phyloP scores from a whole-genome alignment of 1,284 basidiomycete species.

The Papiliotrema terrestris region DNA sequence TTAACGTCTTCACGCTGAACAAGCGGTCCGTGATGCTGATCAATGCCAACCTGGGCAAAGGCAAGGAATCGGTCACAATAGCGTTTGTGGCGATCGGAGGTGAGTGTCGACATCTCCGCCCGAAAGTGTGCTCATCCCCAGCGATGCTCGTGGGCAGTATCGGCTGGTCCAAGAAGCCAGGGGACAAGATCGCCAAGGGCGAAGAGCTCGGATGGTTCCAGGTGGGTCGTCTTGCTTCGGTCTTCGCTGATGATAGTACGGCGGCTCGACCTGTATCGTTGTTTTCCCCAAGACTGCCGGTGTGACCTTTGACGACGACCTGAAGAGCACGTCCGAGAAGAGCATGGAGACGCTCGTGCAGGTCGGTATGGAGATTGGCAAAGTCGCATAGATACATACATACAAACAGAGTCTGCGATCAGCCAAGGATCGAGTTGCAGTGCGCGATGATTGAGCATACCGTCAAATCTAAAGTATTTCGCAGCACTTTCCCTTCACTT shows the following conservation, averaged over 20 bases:
- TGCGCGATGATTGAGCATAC: not conserved
- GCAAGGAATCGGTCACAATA: conserved; percentile 30
- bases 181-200: conserved; percentile 49
- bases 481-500: not conserved
- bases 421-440: not conserved
- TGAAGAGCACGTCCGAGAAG: conserved; percentile 58
- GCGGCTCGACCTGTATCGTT: conserved; percentile 57
- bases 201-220: conserved; percentile 55
- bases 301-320: conserved; percentile 64
- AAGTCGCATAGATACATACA: conserved; percentile 8
- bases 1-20: conserved; percentile 40
- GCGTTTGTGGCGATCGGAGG: conserved; percentile 47
- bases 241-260: conserved; percentile 24
- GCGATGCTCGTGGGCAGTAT: conserved; percentile 57
- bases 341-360: conserved; percentile 69
- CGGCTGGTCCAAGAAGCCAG: conserved; percentile 47
- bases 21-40: conserved; percentile 43
- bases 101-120: conserved; percentile 19
- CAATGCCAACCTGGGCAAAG: conserved; percentile 45
- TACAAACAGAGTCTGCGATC: not conserved
- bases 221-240: conserved; percentile 8
- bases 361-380: conserved; percentile 54
- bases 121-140: conserved; percentile 13
- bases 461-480: not conserved
- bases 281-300: conserved; percentile 57